Evolutionary conservation across 371 early-diverging fungal genomes (phyloP), one percentile per base, ranked within the genome.

Genomic region (Mortierella sp.): DNA sequence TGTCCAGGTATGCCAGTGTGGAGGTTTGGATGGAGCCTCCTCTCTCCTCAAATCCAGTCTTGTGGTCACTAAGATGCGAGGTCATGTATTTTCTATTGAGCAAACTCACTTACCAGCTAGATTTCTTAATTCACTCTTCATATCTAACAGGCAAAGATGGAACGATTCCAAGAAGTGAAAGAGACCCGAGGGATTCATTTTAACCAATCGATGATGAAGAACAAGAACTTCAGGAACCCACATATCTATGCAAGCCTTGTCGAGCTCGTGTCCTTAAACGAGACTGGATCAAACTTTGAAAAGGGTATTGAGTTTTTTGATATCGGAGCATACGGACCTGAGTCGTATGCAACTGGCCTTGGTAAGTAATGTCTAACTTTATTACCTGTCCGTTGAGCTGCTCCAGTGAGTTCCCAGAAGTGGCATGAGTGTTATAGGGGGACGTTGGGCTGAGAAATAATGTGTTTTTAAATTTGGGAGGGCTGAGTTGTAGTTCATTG

Each of bases 141-240:
- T 47, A 45, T 15, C 23, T 46, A 45, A 7, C 14, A 90, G 86
- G 85, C 72, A 28, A 91, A 90, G 73, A 87, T 94, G 37, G 82
- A 69, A 45, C 83, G 88, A 29, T 93, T 87, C 82, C 79, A 86
- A n/a, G 68, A 81, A 15, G 82, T 93, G 23, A 87, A 86, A 61
- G 52, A 45, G 58, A 68, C 68, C 9, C 76, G 83, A 30, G 92
- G 91, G 0, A 86, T 86, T 18, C 82, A 82, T 66, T 92, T 93
- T 76, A 94, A 94, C 81, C 87, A 87, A 50, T 81, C 86, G 12
- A 83, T 94, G 30, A 82, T 83, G 74, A 80, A 83, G 37, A 94
- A 91, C 76, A 91, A 91, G 72, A 86, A 89, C 16, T 93, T 93
- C 74, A 85, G 90, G 19, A 94, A 94, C 69, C 94, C 94, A 3